These are phyloP conservation scores for Aspergillus heteromorphus DNA, from an alignment of 495 filamentous ascomycete species.

Conservation along the genomic window DNA sequence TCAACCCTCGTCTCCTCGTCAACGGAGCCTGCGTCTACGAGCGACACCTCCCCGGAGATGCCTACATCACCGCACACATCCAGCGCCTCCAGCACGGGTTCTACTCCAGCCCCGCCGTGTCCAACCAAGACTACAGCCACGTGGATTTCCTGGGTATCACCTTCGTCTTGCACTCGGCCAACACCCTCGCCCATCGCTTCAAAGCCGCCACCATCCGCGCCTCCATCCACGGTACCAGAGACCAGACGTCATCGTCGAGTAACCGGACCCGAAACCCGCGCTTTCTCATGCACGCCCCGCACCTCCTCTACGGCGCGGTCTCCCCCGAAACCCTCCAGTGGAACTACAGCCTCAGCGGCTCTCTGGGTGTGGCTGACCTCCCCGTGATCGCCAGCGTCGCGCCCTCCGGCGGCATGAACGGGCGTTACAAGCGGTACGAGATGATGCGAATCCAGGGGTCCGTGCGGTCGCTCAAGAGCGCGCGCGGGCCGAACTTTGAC, in stretches of 20 bases:
- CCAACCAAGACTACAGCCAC: slow-evolving; percentile 35
- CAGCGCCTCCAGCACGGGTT: slow-evolving; percentile 49
- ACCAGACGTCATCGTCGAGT: slow-evolving; percentile 1
- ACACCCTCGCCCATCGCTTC: slow-evolving; percentile 40
- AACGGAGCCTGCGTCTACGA: slow-evolving; percentile 49
- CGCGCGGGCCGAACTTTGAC: slow-evolving; percentile 29
- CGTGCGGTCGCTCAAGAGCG: slow-evolving; percentile 33
- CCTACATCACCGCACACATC: slow-evolving; percentile 48
- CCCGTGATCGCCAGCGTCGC: slow-evolving; percentile 41
- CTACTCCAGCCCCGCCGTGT: slow-evolving; percentile 37
- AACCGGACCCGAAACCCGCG: slow-evolving; percentile 26
- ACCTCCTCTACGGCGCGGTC: slow-evolving; percentile 48
- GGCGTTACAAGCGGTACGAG: slow-evolving; percentile 41
- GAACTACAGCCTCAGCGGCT: slow-evolving; percentile 47
- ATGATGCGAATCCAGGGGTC: slow-evolving; percentile 54
- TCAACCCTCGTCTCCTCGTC: slow-evolving; percentile 38
- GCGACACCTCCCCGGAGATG: slow-evolving; percentile 41
- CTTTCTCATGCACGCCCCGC: slow-evolving; percentile 49
- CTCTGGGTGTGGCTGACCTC: slow-evolving; percentile 41
- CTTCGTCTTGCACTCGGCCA: slow-evolving; percentile 46
- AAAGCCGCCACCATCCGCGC: slow-evolving; percentile 43
- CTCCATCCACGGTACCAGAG: slow-evolving; percentile 24
- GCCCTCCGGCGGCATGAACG: slow-evolving; percentile 34
- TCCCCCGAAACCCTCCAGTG: slow-evolving; percentile 48
- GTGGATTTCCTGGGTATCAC: slow-evolving; percentile 48